Evolutionary conservation across 495 filamentous ascomycete species (phyloP).

Genomic region (Lichina pygmaea): DNA sequence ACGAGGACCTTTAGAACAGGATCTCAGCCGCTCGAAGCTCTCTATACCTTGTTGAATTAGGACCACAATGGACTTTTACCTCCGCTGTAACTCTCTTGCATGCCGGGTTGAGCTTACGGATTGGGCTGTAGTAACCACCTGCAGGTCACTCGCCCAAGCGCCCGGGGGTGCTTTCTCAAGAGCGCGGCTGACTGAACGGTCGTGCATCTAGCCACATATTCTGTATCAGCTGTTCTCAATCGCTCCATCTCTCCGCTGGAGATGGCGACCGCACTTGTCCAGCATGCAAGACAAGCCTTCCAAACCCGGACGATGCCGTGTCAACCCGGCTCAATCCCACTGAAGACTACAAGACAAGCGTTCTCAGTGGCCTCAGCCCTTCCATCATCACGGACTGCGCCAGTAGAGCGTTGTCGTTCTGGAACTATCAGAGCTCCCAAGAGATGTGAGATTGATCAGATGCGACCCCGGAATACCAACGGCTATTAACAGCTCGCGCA

Average conservation of each 20-base stretch:
- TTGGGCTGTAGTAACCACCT: conserved; percentile 71
- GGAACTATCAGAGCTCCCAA: conserved; percentile 75
- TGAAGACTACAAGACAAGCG: conserved; percentile 84
- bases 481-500: too few relatives aligned
- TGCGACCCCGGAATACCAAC: not conserved
- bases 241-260: conserved; percentile 30
- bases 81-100: conserved; percentile 62
- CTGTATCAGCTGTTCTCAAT: conserved; percentile 49
- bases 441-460: conserved; percentile 38
- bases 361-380: conserved; percentile 64
- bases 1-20: too few relatives aligned
- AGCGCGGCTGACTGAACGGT: conserved; percentile 3
- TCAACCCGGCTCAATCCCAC: conserved; percentile 53
- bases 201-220: conserved; percentile 40
- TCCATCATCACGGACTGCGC: conserved; percentile 77
- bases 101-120: conserved; percentile 49
- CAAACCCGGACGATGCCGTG: conserved; percentile 53
- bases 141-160: conserved; percentile 28
- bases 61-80: conserved; percentile 33
- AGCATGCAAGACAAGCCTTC: conserved; percentile 46
- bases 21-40: too few relatives aligned
- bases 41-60: too few relatives aligned
- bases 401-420: conserved; percentile 59
- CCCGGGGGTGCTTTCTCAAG: not conserved
- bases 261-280: conserved; percentile 40